A percentile compares a stretch with the other conserved stretches of the same genome.
Evolutionary conservation across 164 flowering plant genomes (phyloP).

Genomic region (Pachysandra terminalis): DNA sequence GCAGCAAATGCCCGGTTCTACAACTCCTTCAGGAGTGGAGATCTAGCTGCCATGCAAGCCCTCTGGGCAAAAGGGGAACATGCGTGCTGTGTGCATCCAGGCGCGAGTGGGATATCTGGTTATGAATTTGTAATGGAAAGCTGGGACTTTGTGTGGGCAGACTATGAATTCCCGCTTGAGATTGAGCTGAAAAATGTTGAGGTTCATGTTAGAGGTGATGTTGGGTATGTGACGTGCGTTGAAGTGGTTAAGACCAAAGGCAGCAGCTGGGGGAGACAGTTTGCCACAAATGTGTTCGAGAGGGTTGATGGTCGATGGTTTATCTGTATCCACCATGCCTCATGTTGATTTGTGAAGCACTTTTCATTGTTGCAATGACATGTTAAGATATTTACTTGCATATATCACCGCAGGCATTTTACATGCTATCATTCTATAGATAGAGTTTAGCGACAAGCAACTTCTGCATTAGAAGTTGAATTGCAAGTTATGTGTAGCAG

Average conservation of each 20-base stretch:
- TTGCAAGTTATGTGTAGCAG: too few species aligned
- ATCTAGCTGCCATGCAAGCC: conserved; percentile 60
- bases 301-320: conserved; percentile 74
- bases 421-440: too few species aligned
- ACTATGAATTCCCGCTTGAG: conserved; percentile 77
- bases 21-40: conserved; percentile 68
- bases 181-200: conserved; percentile 69
- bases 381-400: too few species aligned
- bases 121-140: conserved; percentile 59
- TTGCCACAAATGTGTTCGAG: conserved; percentile 88
- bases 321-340: conserved; percentile 88
- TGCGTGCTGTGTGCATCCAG: conserved; percentile 75
- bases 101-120: conserved; percentile 49
- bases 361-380: too few species aligned
- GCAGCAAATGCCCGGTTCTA: conserved; percentile 81
- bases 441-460: too few species aligned
- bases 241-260: conserved; percentile 91
- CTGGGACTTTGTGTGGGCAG: conserved; percentile 87
- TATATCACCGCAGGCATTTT: too few species aligned
- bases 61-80: conserved; percentile 70
- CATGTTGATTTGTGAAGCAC: conserved; percentile 46
- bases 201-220: conserved; percentile 75
- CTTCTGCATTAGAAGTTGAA: too few species aligned
- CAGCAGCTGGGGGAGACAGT: conserved; percentile 89
- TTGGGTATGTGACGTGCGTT: conserved; percentile 76